Percentiles rank a stretch among this genome's conserved stretches.
Conservation (phyloP, 2,329 filamentous ascomycete species). For the Neonectria sp. region DNA sequence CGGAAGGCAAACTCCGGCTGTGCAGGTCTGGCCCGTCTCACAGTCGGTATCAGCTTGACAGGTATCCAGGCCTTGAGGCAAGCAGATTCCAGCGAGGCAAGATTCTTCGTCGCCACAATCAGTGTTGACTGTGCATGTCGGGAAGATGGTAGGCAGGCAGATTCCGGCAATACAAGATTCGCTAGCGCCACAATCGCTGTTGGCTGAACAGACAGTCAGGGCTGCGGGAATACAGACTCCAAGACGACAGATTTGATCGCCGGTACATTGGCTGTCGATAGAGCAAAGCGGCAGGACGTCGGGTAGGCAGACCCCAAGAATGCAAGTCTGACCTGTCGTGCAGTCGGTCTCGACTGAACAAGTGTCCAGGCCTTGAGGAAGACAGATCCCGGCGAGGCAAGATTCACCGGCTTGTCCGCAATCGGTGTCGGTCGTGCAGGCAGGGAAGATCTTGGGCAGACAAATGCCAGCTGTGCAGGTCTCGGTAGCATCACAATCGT, state of each 20-base stretch:
- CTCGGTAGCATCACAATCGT: not conserved
- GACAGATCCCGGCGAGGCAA: conserved; percentile 15
- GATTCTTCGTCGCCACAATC: not conserved
- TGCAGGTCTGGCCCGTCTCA: not conserved
- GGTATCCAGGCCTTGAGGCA: not conserved
- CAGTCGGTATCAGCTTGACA: not conserved
- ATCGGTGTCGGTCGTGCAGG: conserved; percentile 5
- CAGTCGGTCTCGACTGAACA: conserved; percentile 12
- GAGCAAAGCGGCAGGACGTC: not conserved
- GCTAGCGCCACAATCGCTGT: not conserved
- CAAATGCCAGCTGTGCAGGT: conserved; percentile 11
- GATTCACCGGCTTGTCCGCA: conserved; percentile 4
- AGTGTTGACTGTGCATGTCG: not conserved
- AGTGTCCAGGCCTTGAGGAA: conserved; percentile 8
- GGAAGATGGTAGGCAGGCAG: conserved; percentile 13
- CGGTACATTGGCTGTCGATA: not conserved
- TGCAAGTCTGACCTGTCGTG: conserved; percentile 12
- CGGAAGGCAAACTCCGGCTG: not conserved
- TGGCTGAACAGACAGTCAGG: conserved; percentile 5
- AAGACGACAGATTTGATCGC: conserved; percentile 6
- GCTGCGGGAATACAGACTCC: conserved; percentile 11
- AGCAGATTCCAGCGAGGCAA: not conserved
- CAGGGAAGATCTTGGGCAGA: conserved; percentile 4
- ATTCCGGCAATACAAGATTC: conserved; percentile 8
- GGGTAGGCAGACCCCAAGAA: conserved; percentile 12